These are phyloP conservation scores for Microglena sp. DNA, from an alignment of 139 green algal species.

Conservation along the genomic window DNA sequence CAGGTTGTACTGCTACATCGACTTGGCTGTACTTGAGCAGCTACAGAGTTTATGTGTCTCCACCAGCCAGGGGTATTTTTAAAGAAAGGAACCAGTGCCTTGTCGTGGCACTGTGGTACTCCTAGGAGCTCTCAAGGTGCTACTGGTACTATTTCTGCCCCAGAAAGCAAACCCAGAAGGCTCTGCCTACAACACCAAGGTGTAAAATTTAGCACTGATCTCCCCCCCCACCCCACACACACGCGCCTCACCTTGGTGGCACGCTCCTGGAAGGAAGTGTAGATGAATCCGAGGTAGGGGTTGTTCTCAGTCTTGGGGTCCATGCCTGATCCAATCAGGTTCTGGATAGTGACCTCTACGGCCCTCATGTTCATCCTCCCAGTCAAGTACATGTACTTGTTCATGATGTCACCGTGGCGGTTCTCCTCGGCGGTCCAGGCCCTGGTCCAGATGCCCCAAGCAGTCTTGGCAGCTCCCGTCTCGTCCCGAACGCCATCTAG, in stretches of 20 bases:
- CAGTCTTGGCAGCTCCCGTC: conserved; percentile 66
- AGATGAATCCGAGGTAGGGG: conserved; percentile 96
- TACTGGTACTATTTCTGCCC: too few species aligned
- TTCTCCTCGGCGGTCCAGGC: conserved; percentile 97
- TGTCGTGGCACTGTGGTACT: too few species aligned
- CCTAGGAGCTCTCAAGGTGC: too few species aligned
- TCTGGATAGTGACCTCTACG: conserved; percentile 95
- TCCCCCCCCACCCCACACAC: too few species aligned
- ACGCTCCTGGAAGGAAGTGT: conserved; percentile 96
- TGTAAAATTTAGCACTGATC: too few species aligned
- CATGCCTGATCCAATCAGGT: conserved; percentile 94
- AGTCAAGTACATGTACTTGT: conserved; percentile 90
- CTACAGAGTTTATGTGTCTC: too few species aligned
- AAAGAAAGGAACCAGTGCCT: too few species aligned
- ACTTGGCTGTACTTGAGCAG: too few species aligned
- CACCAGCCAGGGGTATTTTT: too few species aligned
- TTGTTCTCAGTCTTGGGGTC: conserved; percentile 98
- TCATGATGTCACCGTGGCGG: conserved; percentile 95
- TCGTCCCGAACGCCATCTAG: conserved; percentile 92
- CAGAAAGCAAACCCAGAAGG: too few species aligned
- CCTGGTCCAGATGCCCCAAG: conserved; percentile 83
- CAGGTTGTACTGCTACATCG: too few species aligned
- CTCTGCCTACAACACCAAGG: too few species aligned
- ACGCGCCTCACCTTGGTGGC: conserved; percentile 93
- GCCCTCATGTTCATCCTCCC: conserved; percentile 21